Evolutionary conservation across 2,329 filamentous ascomycete species (phyloP), one percentile per base, ranked within the genome.

Genomic region (Neofusicoccum kwambonambiense): DNA sequence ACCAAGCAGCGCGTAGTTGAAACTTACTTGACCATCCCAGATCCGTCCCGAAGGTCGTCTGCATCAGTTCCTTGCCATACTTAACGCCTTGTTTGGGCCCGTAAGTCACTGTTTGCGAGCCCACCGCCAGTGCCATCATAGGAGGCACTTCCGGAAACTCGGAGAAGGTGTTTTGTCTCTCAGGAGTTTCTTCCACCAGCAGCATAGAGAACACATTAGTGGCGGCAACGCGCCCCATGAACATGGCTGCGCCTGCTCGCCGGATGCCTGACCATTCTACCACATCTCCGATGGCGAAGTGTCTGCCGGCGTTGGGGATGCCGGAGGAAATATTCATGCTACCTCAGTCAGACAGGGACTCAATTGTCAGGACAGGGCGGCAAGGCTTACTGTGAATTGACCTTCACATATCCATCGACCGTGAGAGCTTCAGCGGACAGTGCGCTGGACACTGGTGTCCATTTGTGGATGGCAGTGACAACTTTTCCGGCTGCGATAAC

Each of bases 211-310:
- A 76, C 37, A 77, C 68, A 60, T 93, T 93, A 60, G 83, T 77
- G 7, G 87, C 90, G 3, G 85, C 85, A 67, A 84, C 82, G 71
- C 88, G 85, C 41, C 90, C 91, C 81, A 89, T 87, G 72, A 90
- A 85, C 84, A 93, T 91, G 42, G 91, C 90, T 13, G 82, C 86
- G 31, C 91, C 90, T 70, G 89, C 91, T 47, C 91, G 88, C 80
- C 92, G 93, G 79, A 94, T 92, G 50, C 90, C 90, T 0, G 88
- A 85, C 90, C 91, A 93, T 54, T 81, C 79, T 37, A 84, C 84
- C 13, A 90, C 79, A 73, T 94, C 91, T 15, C 91, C 91, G 27
- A 86, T 81, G 13, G 87, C 90, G 70, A 89, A 90, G 75, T 93
- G 90, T 34, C 77, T 76, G 0, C 80, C 77, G 13, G 84, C 77